A percentile compares a stretch with the other conserved stretches of the same genome.
These are phyloP conservation scores for Candida cerambycidarum DNA, from an alignment of 805 yeast species.

Conservation along the genomic window DNA sequence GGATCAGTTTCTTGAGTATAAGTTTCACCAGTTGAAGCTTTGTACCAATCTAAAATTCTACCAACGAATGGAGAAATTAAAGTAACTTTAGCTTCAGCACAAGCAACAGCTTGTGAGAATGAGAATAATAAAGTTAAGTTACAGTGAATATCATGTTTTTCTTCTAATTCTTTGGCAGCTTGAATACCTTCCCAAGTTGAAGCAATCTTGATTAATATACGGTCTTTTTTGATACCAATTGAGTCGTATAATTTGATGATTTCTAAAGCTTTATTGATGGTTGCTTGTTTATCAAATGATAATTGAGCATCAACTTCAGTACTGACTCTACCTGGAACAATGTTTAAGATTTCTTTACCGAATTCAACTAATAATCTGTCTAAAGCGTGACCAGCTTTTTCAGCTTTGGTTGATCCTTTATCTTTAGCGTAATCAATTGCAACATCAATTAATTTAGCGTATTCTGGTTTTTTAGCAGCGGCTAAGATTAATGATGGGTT, in stretches of 20 bases:
- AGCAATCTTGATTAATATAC: constrained; percentile 94
- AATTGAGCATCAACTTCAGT: constrained; percentile 99
- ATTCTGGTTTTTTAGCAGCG: constrained; percentile 87
- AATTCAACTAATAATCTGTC: constrained; percentile 94
- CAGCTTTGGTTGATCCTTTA: constrained; percentile 55
- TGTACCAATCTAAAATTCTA: constrained; percentile 98
- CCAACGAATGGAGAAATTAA: constrained; percentile 99
- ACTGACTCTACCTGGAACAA: constrained; percentile 98
- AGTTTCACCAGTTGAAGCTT: constrained; percentile 86
- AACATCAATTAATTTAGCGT: constrained; percentile 83
- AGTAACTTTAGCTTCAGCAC: constrained; percentile 96
- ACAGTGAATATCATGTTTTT: constrained; percentile 86
- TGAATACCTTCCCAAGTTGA: constrained; percentile 99
- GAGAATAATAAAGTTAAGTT: constrained; percentile 95
- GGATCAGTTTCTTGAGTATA: constrained; percentile 86
- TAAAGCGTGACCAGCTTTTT: constrained; percentile 77
- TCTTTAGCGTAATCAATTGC: constrained; percentile 81
- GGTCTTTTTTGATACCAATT: constrained; percentile 82
- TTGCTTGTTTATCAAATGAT: constrained; percentile 92
- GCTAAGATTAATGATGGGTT: constrained; percentile 97
- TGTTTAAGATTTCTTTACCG: constrained; percentile 87
- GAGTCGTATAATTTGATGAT: constrained; percentile 84
- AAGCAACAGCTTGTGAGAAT: constrained; percentile 96
- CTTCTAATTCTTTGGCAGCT: constrained; percentile 95
- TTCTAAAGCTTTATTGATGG: constrained; percentile 89